Percentiles rank a stretch among this genome's conserved stretches.
phyloP scores from a whole-genome alignment of 164 flowering plant genomes.

The Piper betle region DNA sequence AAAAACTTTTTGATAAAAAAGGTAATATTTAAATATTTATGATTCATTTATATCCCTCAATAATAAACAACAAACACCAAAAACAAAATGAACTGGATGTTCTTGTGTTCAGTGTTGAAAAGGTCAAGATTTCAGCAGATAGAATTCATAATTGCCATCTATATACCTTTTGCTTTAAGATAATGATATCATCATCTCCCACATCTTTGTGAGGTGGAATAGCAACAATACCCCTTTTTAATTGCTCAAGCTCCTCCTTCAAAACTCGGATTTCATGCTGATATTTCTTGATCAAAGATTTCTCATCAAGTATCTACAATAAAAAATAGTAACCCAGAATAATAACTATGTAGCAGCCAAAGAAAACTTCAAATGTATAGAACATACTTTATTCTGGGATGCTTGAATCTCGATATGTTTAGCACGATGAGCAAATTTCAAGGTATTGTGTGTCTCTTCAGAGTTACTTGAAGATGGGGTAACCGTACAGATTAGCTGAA shows the following conservation, averaged over 20 bases:
- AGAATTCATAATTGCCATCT: not conserved
- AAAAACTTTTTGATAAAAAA: too few relatives aligned
- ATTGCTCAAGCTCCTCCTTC: constrained; percentile 82
- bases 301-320: constrained; percentile 92
- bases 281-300: constrained; percentile 93
- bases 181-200: constrained; percentile 54
- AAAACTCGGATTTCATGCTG: constrained; percentile 79
- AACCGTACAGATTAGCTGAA: constrained; percentile 91
- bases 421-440: constrained; percentile 98
- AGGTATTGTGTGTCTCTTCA: constrained; percentile 96
- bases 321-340: constrained; percentile 2
- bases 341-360: not conserved
- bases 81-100: too few relatives aligned
- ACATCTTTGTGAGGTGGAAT: constrained; percentile 43
- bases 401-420: constrained; percentile 97
- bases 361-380: constrained; percentile 2
- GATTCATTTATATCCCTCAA: too few relatives aligned
- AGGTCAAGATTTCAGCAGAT: too few relatives aligned
- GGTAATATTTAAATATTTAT: too few relatives aligned
- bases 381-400: constrained; percentile 75
- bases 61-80: too few relatives aligned
- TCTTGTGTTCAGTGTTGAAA: too few relatives aligned
- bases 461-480: constrained; percentile 93
- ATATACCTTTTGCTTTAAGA: constrained; percentile 82
- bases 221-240: constrained; percentile 61